phyloP scores from a whole-genome alignment of 164 flowering plant species.

The Santalum album region DNA sequence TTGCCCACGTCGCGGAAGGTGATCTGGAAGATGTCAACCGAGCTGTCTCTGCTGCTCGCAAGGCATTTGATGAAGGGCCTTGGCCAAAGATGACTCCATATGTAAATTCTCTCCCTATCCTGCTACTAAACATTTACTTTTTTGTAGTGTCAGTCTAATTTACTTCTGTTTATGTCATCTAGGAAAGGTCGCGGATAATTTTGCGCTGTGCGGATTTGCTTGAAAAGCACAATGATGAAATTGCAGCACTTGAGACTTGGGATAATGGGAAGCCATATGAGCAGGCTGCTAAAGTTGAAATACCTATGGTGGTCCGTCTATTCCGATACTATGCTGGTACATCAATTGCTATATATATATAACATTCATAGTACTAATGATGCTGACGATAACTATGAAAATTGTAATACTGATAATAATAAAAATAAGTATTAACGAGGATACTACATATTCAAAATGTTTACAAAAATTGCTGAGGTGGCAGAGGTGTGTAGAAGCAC shows the following conservation, averaged over 20 bases:
- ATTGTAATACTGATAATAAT: too few relatives aligned
- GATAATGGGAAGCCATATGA: too few relatives aligned
- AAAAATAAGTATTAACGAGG: too few relatives aligned
- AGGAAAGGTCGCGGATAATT: not conserved
- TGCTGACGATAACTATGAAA: too few relatives aligned
- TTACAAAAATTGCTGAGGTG: too few relatives aligned
- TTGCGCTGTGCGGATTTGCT: not conserved
- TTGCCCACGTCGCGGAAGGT: conserved; percentile 65
- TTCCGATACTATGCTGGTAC: too few relatives aligned
- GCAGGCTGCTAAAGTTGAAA: too few relatives aligned
- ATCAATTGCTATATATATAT: too few relatives aligned
- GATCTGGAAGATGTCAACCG: conserved; percentile 54
- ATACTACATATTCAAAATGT: too few relatives aligned
- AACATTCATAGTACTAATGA: too few relatives aligned
- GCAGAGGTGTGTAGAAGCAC: too few relatives aligned
- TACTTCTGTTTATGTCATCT: not conserved
- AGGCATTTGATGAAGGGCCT: conserved; percentile 70
- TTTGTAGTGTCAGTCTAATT: not conserved
- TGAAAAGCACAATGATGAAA: not conserved
- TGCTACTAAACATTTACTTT: not conserved
- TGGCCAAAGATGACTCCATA: conserved; percentile 60
- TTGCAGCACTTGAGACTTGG: conserved; percentile 5
- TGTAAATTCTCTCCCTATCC: conserved; percentile 8
- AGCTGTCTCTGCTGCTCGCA: conserved; percentile 69
- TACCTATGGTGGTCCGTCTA: not conserved